A percentile compares a stretch with the other conserved stretches of the same genome.
These are phyloP conservation scores for Plasmodium reichenowi DNA, from an alignment of 169 alveolate genomes.

Conservation along the genomic window DNA sequence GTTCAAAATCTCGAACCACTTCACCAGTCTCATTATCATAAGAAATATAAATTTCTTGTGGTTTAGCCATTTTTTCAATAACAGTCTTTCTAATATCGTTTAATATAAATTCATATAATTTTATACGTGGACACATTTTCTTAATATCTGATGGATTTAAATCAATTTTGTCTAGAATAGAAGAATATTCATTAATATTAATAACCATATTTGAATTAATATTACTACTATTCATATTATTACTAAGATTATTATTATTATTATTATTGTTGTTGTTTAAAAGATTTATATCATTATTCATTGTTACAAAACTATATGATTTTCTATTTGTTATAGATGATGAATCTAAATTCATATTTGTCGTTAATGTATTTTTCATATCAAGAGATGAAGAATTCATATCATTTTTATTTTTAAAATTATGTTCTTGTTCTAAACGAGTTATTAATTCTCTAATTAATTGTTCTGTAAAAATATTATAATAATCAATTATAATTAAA, in stretches of 20 bases:
- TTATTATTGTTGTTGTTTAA: background rate
- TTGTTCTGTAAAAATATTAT: conserved; percentile 94
- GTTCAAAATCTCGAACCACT: conserved; percentile 90
- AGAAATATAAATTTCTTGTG: conserved; percentile 94
- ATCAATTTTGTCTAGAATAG: conserved; percentile 67
- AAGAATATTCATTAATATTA: conserved; percentile 63
- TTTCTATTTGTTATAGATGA: conserved; percentile 40
- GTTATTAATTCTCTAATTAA: conserved; percentile 87
- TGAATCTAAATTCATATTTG: conserved; percentile 7
- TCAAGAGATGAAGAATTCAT: conserved; percentile 27
- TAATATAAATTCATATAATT: conserved; percentile 67
- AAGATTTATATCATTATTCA: conserved; percentile 11
- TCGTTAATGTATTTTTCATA: conserved; percentile 18
- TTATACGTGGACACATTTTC: conserved; percentile 62
- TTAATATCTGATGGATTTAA: conserved; percentile 59
- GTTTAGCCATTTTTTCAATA: conserved; percentile 96
- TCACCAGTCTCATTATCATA: conserved; percentile 93
- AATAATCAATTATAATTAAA: conserved; percentile 97
- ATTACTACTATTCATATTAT: background rate
- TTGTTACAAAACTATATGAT: conserved; percentile 65
- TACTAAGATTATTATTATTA: no score
- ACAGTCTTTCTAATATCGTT: conserved; percentile 78
- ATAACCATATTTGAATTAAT: conserved; percentile 4
- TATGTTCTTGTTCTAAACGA: conserved; percentile 81
- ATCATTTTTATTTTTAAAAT: conserved; percentile 75